Percentiles rank a stretch among this genome's conserved stretches.
These are phyloP conservation scores for Dissophora globulifera DNA, from an alignment of 192 early-diverging fungal species.

Conservation along the genomic window DNA sequence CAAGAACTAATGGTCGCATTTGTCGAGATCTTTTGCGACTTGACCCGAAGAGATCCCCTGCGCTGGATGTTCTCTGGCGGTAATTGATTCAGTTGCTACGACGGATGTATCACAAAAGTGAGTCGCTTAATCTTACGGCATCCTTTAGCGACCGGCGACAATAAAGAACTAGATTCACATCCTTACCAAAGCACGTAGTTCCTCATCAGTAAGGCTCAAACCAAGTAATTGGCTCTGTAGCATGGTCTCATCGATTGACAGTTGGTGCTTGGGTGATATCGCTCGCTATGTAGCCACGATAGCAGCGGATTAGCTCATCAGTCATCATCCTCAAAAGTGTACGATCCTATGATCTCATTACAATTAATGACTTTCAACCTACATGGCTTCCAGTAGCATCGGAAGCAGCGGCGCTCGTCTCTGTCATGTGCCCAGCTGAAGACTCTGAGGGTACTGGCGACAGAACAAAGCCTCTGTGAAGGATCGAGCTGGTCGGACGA, in stretches of 20 bases:
- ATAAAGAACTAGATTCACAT: too few species aligned
- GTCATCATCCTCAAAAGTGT: too few species aligned
- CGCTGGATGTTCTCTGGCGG: conserved; percentile 49
- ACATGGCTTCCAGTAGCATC: neutral
- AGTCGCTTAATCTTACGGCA: too few species aligned
- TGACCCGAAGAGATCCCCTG: conserved; percentile 60
- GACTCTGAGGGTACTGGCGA: conserved; percentile 4
- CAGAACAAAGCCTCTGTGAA: neutral
- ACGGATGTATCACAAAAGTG: too few species aligned
- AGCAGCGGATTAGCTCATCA: too few species aligned
- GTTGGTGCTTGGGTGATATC: conserved; percentile 15
- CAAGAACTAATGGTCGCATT: conserved; percentile 52
- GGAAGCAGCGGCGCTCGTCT: too few species aligned
- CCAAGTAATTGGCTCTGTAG: conserved; percentile 42
- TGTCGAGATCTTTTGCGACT: conserved; percentile 46
- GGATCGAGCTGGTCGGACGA: conserved; percentile 25
- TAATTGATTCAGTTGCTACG: conserved; percentile 57
- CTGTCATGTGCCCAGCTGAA: neutral
- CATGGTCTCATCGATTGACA: conserved; percentile 35
- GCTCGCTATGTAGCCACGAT: too few species aligned
- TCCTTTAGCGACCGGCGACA: too few species aligned
- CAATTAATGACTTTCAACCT: too few species aligned
- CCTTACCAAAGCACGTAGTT: conserved; percentile 37
- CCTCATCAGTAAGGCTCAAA: conserved; percentile 38
- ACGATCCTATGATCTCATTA: too few species aligned